phyloP scores from a whole-genome alignment of 1,284 basidiomycete species.

The Apiotrichum laibachii region DNA sequence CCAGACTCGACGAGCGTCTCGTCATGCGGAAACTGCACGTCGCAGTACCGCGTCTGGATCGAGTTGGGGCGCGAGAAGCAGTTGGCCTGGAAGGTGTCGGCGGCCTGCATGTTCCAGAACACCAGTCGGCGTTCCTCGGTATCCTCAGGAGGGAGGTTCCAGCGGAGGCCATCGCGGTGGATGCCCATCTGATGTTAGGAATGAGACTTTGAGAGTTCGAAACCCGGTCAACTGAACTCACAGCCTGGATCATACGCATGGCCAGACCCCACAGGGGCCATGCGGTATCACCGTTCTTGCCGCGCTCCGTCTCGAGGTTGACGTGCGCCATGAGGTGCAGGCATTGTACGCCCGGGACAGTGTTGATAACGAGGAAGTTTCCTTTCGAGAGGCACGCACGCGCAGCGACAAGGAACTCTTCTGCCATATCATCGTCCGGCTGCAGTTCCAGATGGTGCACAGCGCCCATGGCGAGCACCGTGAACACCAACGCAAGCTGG shows the following conservation, averaged over 20 bases:
- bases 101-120: constrained; percentile 24
- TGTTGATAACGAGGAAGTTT: constrained; percentile 36
- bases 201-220: background rate
- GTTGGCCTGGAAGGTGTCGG: constrained; percentile 27
- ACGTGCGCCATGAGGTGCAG: constrained; percentile 29
- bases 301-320: constrained; percentile 28
- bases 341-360: constrained; percentile 37
- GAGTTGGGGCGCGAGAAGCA: constrained; percentile 31
- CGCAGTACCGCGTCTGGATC: constrained; percentile 9
- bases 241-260: constrained; percentile 22
- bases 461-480: constrained; percentile 35
- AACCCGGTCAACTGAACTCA: too few relatives aligned
- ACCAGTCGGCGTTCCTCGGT: constrained; percentile 27
- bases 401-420: constrained; percentile 31
- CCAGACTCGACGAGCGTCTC: background rate
- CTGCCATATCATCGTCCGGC: constrained; percentile 30
- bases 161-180: constrained; percentile 29
- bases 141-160: constrained; percentile 23
- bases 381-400: constrained; percentile 32
- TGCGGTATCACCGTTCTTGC: constrained; percentile 19
- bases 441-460: constrained; percentile 39
- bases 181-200: constrained; percentile 27
- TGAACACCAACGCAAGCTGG: constrained; percentile 32
- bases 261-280: constrained; percentile 31
- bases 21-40: constrained; percentile 11